Conservation (phyloP, 1,284 basidiomycete species). For the Naganishia sp. region DNA sequence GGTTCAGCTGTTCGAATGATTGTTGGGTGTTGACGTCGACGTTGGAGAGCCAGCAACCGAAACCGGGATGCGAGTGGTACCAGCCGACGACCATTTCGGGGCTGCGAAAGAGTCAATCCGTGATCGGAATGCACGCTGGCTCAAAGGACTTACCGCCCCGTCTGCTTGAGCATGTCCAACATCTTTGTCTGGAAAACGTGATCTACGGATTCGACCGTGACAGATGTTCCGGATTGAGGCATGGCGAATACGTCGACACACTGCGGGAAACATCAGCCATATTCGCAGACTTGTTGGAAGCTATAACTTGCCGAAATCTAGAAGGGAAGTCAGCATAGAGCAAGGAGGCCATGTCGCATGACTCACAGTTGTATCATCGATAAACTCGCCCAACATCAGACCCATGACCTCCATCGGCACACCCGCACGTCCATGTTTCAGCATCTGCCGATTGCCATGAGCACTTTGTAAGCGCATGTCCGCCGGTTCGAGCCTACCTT, state of each 20-base stretch:
- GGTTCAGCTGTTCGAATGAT: conserved; percentile 96
- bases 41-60: conserved; percentile 98
- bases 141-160: conserved; percentile 59
- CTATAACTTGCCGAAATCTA: conserved; percentile 31
- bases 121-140: no score
- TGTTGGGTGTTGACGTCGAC: conserved; percentile 99
- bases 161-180: conserved; percentile 99
- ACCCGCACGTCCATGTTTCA: conserved; percentile 97
- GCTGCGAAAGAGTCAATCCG: conserved; percentile 45
- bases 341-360: not conserved
- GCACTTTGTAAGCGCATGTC: conserved; percentile 6
- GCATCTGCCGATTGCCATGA: conserved; percentile 66
- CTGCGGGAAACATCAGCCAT: conserved; percentile 52
- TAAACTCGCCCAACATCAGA: conserved; percentile 96
- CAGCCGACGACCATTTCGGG: conserved; percentile 99
- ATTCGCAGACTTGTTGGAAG: not conserved
- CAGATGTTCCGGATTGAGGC: conserved; percentile 98
- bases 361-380: conserved; percentile 92
- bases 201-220: conserved; percentile 98
- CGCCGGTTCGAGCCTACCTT: conserved; percentile 63
- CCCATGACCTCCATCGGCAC: conserved; percentile 99
- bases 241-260: conserved; percentile 99
- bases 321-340: not conserved
- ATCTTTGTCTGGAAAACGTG: conserved; percentile 99
- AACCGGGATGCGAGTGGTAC: conserved; percentile 99